phyloP scores from a whole-genome alignment of 2,329 filamentous ascomycete genomes.

The Phoma sp. region DNA sequence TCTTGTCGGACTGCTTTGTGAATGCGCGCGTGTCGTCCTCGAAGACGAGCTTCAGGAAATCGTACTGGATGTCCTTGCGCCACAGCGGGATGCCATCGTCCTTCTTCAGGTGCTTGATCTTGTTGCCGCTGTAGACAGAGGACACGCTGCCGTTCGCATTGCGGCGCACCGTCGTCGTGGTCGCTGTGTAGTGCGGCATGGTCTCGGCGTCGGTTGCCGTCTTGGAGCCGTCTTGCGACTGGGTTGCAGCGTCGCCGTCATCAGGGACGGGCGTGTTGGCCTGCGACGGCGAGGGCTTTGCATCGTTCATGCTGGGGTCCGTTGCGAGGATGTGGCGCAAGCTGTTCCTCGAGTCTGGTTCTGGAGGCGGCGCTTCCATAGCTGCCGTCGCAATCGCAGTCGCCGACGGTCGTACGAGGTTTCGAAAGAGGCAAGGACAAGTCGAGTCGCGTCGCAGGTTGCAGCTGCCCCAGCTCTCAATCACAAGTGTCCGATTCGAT shows the following conservation, averaged over 20 bases:
- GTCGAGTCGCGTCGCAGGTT: conserved; percentile 11
- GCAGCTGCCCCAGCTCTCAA: conserved; percentile 13
- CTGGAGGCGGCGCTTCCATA: conserved; percentile 34
- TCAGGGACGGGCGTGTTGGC: conserved; percentile 41
- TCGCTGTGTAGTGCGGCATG: conserved; percentile 54
- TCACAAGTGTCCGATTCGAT: conserved; percentile 15
- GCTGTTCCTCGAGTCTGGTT: conserved; percentile 48
- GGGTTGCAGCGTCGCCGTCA: conserved; percentile 39
- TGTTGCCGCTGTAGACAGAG: conserved; percentile 72
- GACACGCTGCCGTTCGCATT: conserved; percentile 70
- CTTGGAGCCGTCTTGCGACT: conserved; percentile 36
- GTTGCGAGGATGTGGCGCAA: conserved; percentile 47
- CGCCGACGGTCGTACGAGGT: conserved; percentile 21
- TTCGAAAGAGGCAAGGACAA: conserved; percentile 25
- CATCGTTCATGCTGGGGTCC: conserved; percentile 45
- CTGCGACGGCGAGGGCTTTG: conserved; percentile 35
- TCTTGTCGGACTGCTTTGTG: conserved; percentile 86
- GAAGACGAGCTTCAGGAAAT: conserved; percentile 81
- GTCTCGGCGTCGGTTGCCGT: conserved; percentile 34
- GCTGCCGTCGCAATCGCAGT: conserved; percentile 11
- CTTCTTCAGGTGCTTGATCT: conserved; percentile 86
- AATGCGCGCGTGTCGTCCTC: conserved; percentile 79
- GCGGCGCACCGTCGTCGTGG: conserved; percentile 60
- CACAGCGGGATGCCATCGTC: conserved; percentile 87
- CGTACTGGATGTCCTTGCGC: conserved; percentile 87